Evolutionary conservation across 2,329 filamentous ascomycete genomes (phyloP).

Genomic region (Sclerotinia subarctica): DNA sequence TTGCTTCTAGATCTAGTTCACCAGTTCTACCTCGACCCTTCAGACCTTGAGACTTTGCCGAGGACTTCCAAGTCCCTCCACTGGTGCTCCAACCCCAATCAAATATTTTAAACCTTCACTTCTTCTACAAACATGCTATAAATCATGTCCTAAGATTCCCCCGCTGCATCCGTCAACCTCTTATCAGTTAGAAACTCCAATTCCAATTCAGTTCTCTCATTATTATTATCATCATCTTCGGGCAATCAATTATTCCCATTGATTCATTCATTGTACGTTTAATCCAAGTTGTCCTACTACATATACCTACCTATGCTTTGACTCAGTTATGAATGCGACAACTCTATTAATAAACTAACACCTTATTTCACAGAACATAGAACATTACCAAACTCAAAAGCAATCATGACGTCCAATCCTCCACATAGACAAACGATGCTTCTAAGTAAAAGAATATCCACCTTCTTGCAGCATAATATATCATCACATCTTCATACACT

Average conservation of each 20-base stretch:
- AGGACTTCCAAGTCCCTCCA: slow-evolving; percentile 17
- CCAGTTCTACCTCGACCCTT: no score
- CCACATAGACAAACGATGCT: slow-evolving; percentile 42
- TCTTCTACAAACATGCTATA: neutral
- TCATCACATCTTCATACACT: slow-evolving; percentile 54
- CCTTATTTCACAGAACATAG: slow-evolving; percentile 27
- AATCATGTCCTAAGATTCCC: neutral
- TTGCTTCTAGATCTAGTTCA: no score
- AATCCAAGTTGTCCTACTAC: no score
- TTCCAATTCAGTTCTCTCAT: neutral
- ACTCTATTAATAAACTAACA: neutral
- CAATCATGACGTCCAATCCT: slow-evolving; percentile 23
- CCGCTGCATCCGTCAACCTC: neutral
- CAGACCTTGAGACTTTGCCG: neutral
- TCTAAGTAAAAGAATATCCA: slow-evolving; percentile 62
- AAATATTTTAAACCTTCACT: no score
- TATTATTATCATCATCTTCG: neutral
- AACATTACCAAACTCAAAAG: slow-evolving; percentile 29
- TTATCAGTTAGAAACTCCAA: neutral
- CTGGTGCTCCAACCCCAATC: neutral
- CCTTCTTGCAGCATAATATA: slow-evolving; percentile 59
- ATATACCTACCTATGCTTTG: neutral
- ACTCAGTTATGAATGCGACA: neutral
- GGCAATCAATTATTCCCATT: neutral
- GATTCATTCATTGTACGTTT: neutral